Conservation (phyloP, 306 rosid genomes). For the Potentilla sterilis region DNA sequence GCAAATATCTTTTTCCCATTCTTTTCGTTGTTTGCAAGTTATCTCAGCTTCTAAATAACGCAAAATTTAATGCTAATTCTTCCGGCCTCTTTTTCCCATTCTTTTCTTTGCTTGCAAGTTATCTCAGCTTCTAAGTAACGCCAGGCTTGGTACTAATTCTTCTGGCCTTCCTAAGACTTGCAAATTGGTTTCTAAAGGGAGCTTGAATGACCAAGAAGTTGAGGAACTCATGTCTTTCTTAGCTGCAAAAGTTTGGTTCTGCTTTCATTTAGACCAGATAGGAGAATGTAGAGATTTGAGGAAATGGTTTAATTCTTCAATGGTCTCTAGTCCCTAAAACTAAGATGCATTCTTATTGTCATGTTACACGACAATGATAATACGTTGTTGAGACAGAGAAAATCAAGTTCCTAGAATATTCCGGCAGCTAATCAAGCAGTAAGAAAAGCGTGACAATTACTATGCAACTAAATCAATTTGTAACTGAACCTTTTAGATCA, state of each 20-base stretch:
- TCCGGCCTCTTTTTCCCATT: no score
- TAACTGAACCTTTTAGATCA: not conserved
- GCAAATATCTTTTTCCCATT: not conserved
- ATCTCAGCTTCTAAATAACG: not conserved
- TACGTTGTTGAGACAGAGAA: not conserved
- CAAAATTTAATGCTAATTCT: not conserved
- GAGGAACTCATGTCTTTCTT: not conserved
- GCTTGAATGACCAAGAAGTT: not conserved
- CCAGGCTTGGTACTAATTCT: not conserved
- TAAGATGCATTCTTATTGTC: not conserved
- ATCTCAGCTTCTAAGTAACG: not conserved
- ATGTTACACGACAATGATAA: not conserved
- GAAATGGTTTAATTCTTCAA: not conserved
- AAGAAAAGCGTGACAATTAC: not conserved
- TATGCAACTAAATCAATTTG: not conserved
- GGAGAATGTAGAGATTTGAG: not conserved
- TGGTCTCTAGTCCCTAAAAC: not conserved
- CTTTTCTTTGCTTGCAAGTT: no score
- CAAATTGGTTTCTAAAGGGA: not conserved
- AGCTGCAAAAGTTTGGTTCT: not conserved
- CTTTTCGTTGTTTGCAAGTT: not conserved
- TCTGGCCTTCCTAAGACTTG: not conserved
- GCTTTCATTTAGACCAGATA: not conserved
- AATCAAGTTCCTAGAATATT: not conserved
- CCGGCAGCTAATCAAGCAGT: not conserved